Conservation (phyloP, 192 early-diverging fungal genomes). For the Linnemannia schmuckeri region DNA sequence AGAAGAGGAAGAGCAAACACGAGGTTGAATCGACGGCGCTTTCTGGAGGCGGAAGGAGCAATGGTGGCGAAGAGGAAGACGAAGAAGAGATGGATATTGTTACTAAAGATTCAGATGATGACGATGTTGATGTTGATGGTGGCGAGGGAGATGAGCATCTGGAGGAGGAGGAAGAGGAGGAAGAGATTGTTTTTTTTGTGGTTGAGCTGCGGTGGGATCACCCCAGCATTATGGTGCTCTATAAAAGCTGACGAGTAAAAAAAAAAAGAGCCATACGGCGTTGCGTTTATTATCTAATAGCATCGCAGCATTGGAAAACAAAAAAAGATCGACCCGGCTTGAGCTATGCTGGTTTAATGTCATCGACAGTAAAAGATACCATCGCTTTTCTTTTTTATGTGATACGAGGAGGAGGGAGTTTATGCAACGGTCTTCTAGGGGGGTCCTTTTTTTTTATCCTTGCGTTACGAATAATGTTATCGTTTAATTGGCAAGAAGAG, state of each 20-base stretch:
- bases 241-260: neutral
- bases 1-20: neutral
- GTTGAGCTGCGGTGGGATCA: conserved; percentile 22
- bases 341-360: neutral
- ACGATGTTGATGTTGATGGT: neutral
- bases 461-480: neutral
- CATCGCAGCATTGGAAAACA: too few relatives aligned
- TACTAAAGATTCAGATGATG: neutral
- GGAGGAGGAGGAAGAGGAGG: neutral
- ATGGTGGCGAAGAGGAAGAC: neutral
- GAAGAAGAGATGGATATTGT: neutral
- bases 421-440: too few relatives aligned
- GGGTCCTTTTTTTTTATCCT: conserved; percentile 1
- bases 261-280: conserved; percentile 1
- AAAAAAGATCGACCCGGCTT: neutral
- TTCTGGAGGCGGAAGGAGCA: neutral
- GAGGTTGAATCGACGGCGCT: neutral
- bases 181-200: conserved; percentile 28
- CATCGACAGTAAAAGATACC: neutral
- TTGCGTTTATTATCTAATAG: neutral
- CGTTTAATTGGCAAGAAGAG: neutral
- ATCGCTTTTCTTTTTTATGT: conserved; percentile 2
- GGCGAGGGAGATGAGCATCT: neutral
- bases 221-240: neutral
- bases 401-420: neutral